phyloP scores from a whole-genome alignment of 108 stramenopile species.

The Nitzschia inconspicua region DNA sequence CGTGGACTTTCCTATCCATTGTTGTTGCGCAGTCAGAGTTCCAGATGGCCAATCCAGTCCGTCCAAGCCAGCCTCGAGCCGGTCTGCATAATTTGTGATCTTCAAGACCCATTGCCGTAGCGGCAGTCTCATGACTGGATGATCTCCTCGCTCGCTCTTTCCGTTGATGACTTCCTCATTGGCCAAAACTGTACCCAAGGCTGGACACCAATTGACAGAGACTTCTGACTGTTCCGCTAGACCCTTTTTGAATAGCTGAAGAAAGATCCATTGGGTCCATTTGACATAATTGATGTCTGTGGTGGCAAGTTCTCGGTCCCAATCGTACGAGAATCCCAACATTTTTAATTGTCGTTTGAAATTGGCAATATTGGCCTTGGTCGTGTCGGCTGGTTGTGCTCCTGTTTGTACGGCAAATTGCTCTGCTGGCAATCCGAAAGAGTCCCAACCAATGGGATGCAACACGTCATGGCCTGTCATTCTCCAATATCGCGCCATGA shows the following conservation, averaged over 20 bases:
- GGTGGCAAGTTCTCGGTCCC: slow-evolving; percentile 95
- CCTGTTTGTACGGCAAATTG: slow-evolving; percentile 98
- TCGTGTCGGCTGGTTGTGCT: slow-evolving; percentile 93
- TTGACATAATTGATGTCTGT: slow-evolving; percentile 92
- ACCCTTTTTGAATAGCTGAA: slow-evolving; percentile 86
- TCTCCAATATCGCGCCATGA: slow-evolving; percentile 97
- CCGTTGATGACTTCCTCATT: slow-evolving; percentile 99
- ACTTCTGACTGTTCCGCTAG: slow-evolving; percentile 88
- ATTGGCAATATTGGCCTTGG: slow-evolving; percentile 90
- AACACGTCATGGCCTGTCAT: slow-evolving; percentile 96
- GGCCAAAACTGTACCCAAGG: slow-evolving; percentile 95
- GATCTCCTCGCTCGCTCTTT: slow-evolving; percentile 91
- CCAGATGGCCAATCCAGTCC: slow-evolving; percentile 95
- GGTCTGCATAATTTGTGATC: slow-evolving; percentile 96
- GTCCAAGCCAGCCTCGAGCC: slow-evolving; percentile 85
- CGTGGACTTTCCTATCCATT: slow-evolving; percentile 92
- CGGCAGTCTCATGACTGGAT: slow-evolving; percentile 88
- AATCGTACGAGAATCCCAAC: slow-evolving; percentile 97
- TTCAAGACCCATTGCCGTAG: slow-evolving; percentile 97
- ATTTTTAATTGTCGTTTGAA: slow-evolving; percentile 95
- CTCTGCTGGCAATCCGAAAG: slow-evolving; percentile 99
- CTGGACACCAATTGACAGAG: slow-evolving; percentile 97
- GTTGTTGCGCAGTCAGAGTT: slow-evolving; percentile 89
- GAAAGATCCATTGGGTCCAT: slow-evolving; percentile 99
- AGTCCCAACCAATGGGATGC: slow-evolving; percentile 99